Base-by-base conservation (phyloP, 441 rosid genomes). In the Populus hybrid region DNA sequence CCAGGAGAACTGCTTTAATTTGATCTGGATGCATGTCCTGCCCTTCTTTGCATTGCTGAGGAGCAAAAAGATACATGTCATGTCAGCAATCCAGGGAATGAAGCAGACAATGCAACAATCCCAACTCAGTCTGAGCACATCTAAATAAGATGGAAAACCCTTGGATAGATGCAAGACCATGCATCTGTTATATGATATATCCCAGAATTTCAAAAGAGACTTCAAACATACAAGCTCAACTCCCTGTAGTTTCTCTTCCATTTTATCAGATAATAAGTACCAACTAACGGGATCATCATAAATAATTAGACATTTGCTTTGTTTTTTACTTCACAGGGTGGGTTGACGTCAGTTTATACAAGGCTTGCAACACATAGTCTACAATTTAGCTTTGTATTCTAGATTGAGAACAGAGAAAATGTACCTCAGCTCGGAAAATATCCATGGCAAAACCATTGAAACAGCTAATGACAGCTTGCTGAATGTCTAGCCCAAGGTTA, bases 361-460 rank as follows among this genome's bases (percentile, higher is more conserved):
- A 34, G 26, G 32, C 68, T 73, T 61, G 70, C 21, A 63, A 28
- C 38, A 38, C 67, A 14, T 24, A 3, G 10, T 34, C 40, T 50
- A 18, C 9, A 36, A 11, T 11, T 11, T 35, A 30, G 36, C 30
- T 34, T 57, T 32, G 8, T 24, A 16, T 10, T n/a, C 35, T 38
- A 70, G 72, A 18, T 35, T 21, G 38, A 40, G 71, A 76, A 64
- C 24, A 50, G 70, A 11, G 59, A 67, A 68, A 74, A 5, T 67
- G 10, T 87, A 91, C 95, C 95, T 91, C 95, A 14, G 95, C 95
- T 77, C 89, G 88, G 85, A 91, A 91, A 79, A 91, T 85, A 77
- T 90, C 95, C 92, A 91, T 86, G 69, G 95, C 90, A 74, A 91
- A 91, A n/a, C 90, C 95, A 74, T 89, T 91, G 81, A 91, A 91